Percentiles rank a stretch among this genome's conserved stretches.
Evolutionary conservation across 495 filamentous ascomycete genomes (phyloP).

Genomic region (Aspergillus bertholletiae): DNA sequence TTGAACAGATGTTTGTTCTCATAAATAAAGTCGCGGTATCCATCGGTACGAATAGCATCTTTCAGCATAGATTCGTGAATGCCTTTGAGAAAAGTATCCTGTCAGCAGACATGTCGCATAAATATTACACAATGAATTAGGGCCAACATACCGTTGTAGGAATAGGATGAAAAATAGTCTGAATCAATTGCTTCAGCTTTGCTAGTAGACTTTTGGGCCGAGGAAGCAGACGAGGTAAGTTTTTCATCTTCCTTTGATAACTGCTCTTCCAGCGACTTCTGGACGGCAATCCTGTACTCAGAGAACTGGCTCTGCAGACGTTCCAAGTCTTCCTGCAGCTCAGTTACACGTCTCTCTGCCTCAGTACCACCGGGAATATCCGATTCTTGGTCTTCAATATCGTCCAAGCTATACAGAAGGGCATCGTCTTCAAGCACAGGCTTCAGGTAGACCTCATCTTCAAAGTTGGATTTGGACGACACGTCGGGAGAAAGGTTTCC

Average conservation of each 20-base stretch:
- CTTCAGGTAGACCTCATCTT: slow-evolving; percentile 73
- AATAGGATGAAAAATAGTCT: slow-evolving; percentile 81
- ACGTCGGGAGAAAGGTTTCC: slow-evolving; percentile 52
- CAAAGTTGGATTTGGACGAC: slow-evolving; percentile 55
- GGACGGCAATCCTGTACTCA: slow-evolving; percentile 67
- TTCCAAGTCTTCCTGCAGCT: slow-evolving; percentile 67
- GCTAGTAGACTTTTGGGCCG: slow-evolving; percentile 14
- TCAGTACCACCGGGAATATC: slow-evolving; percentile 24
- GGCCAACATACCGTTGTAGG: slow-evolving; percentile 61
- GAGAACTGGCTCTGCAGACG: slow-evolving; percentile 62
- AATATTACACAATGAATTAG: background rate
- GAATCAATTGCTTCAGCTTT: slow-evolving; percentile 41
- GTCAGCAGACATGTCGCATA: slow-evolving; percentile 14
- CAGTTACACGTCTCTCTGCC: slow-evolving; percentile 55
- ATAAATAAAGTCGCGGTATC: slow-evolving; percentile 69
- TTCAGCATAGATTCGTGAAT: slow-evolving; percentile 95
- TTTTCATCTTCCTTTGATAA: slow-evolving; percentile 51
- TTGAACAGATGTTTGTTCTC: slow-evolving; percentile 88
- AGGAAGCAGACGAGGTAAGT: slow-evolving; percentile 20
- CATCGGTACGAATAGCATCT: slow-evolving; percentile 61
- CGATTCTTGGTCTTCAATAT: slow-evolving; percentile 47
- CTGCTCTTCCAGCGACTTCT: slow-evolving; percentile 66
- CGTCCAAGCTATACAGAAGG: slow-evolving; percentile 78
- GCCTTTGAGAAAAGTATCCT: slow-evolving; percentile 36
- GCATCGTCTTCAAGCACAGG: slow-evolving; percentile 90